These are phyloP conservation scores for Irpex lacteus DNA, from an alignment of 1,284 basidiomycete species.

Conservation along the genomic window DNA sequence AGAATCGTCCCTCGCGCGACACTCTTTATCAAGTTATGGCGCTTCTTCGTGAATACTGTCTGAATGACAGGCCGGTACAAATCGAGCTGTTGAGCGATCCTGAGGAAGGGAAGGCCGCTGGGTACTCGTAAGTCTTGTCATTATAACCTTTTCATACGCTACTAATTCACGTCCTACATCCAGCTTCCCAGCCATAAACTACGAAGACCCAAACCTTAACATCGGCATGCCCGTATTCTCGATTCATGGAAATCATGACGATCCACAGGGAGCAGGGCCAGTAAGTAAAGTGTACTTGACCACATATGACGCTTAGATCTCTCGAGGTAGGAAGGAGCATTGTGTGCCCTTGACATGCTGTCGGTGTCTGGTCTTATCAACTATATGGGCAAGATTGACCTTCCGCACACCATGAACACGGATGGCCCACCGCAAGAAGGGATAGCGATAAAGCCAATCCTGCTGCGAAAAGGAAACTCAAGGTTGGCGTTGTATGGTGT, in stretches of 20 bases:
- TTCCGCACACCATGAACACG: conserved; percentile 60
- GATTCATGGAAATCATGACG: conserved; percentile 99
- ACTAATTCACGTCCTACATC: conserved; percentile 2
- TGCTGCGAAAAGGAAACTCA: conserved; percentile 88
- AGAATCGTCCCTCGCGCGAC: conserved; percentile 92
- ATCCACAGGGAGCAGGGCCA: conserved; percentile 93
- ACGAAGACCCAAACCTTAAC: conserved; percentile 96
- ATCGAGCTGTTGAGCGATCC: conserved; percentile 93
- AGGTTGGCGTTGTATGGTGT: conserved; percentile 91
- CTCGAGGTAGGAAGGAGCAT: conserved; percentile 78
- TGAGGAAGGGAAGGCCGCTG: conserved; percentile 80
- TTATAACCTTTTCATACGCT: neutral
- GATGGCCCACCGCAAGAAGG: conserved; percentile 69
- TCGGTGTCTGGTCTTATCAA: conserved; percentile 94
- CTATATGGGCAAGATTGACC: conserved; percentile 92
- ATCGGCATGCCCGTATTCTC: conserved; percentile 96
- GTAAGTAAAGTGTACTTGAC: conserved; percentile 44
- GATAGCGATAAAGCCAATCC: conserved; percentile 86
- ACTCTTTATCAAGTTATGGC: conserved; percentile 89
- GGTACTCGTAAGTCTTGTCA: conserved; percentile 69
- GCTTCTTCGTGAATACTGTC: conserved; percentile 85
- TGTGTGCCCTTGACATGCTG: conserved; percentile 93
- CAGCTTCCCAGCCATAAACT: conserved; percentile 96
- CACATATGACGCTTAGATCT: neutral
- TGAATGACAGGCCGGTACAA: conserved; percentile 85